Conservation (phyloP, 768 basidiomycete species). For the Hygrophorus russula region DNA sequence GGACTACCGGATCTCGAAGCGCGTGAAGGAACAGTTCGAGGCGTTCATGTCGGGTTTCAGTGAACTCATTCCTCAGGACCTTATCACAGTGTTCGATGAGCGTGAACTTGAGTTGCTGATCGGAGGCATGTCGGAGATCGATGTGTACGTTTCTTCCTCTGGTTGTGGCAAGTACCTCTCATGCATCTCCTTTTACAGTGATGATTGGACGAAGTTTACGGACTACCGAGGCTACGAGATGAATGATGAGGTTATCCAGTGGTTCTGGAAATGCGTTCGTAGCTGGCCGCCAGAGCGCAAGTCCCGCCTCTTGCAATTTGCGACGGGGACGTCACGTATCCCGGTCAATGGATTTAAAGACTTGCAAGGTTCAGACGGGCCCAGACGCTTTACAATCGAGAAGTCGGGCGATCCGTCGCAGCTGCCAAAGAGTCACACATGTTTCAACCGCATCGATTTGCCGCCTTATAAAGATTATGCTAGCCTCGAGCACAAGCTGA, state of each 20-base stretch:
- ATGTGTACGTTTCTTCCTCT: constrained; percentile 58
- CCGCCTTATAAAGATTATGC: constrained; percentile 98
- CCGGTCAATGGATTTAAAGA: constrained; percentile 99
- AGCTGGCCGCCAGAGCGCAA: constrained; percentile 98
- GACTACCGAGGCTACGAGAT: constrained; percentile 96
- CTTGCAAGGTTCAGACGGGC: constrained; percentile 94
- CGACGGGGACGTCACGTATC: constrained; percentile 92
- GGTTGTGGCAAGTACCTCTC: background rate
- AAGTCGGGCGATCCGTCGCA: constrained; percentile 96
- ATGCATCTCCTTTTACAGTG: constrained; percentile 29
- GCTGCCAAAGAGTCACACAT: constrained; percentile 91
- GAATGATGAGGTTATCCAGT: constrained; percentile 93
- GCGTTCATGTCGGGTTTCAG: constrained; percentile 99
- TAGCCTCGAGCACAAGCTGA: constrained; percentile 89
- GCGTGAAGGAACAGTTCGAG: constrained; percentile 97
- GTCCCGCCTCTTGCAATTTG: constrained; percentile 91
- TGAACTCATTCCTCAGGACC: constrained; percentile 95
- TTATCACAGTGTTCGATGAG: constrained; percentile 98
- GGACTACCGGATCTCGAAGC: constrained; percentile 94
- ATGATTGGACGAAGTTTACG: constrained; percentile 99
- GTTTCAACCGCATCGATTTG: constrained; percentile 94
- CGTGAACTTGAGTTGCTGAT: constrained; percentile 94
- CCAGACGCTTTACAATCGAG: constrained; percentile 95
- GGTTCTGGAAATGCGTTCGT: constrained; percentile 99
- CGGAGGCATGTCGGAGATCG: constrained; percentile 99